Conservation (phyloP, 2,329 filamentous ascomycete genomes). For the Sporothrix mexicana region DNA sequence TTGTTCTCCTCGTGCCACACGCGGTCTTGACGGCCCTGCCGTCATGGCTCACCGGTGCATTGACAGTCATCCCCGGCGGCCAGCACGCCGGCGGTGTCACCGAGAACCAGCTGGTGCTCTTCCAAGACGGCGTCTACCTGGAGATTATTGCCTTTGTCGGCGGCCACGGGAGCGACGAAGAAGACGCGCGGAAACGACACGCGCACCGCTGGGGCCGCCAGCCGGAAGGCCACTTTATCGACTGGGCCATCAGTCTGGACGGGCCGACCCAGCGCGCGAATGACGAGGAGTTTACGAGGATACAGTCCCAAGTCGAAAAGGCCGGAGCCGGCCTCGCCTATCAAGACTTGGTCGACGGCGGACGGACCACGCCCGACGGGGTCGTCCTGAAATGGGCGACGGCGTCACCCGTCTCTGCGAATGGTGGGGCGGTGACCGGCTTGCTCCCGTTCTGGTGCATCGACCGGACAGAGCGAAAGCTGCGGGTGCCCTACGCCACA, state of each 20-base stretch:
- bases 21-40: constrained; percentile 55
- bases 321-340: constrained; percentile 52
- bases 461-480: constrained; percentile 62
- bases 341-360: constrained; percentile 56
- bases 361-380: constrained; percentile 61
- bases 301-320: constrained; percentile 48
- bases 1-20: constrained; percentile 67
- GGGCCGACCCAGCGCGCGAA: not conserved
- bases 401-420: constrained; percentile 49
- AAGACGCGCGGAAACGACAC: constrained; percentile 47
- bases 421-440: constrained; percentile 47
- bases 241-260: constrained; percentile 62
- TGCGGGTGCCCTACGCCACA: constrained; percentile 58
- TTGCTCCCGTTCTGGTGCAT: constrained; percentile 69
- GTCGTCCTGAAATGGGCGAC: constrained; percentile 62
- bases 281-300: constrained; percentile 46
- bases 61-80: constrained; percentile 66
- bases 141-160: constrained; percentile 69
- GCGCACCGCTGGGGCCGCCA: constrained; percentile 65
- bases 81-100: constrained; percentile 65
- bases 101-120: constrained; percentile 66
- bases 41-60: constrained; percentile 56
- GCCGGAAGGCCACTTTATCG: constrained; percentile 58
- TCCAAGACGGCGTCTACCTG: constrained; percentile 68
- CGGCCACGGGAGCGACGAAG: constrained; percentile 43